Percentiles rank a stretch among this genome's conserved stretches.
phyloP scores from a whole-genome alignment of 1,139 yeast genomes.

The Kodamaea plutei region DNA sequence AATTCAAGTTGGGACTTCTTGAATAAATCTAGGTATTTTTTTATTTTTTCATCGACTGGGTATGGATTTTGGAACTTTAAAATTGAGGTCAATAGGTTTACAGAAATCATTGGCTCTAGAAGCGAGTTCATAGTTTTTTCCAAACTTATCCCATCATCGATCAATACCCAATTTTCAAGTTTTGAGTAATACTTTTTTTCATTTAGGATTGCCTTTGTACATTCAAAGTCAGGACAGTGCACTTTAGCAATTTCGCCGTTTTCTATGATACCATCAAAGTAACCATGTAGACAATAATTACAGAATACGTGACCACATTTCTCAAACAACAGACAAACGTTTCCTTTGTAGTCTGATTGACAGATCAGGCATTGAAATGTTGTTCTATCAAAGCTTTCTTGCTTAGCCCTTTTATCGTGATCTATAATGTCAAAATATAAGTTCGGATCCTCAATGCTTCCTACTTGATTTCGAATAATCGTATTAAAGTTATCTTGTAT shows the following conservation, averaged over 20 bases:
- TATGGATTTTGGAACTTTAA: conserved; percentile 14
- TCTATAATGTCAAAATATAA: conserved; percentile 11
- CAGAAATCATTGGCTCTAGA: conserved; percentile 36
- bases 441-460: conserved; percentile 1
- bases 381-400: conserved; percentile 28
- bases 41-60: conserved; percentile 19
- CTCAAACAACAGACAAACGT: conserved; percentile 36
- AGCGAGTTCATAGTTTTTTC: conserved; percentile 16
- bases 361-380: conserved; percentile 60
- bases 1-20: conserved; percentile 40
- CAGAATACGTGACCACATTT: conserved; percentile 60
- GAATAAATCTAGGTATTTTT: conserved; percentile 37
- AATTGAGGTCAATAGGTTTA: conserved; percentile 26
- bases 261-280: conserved; percentile 41
- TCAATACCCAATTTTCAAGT: conserved; percentile 15
- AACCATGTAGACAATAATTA: conserved; percentile 44
- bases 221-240: conserved; percentile 57
- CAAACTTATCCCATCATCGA: conserved; percentile 2
- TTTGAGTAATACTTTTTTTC: conserved; percentile 20
- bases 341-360: conserved; percentile 50
- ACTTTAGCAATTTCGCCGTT: conserved; percentile 52
- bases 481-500: conserved; percentile 9
- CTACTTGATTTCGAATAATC: not conserved
- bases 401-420: conserved; percentile 17
- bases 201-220: conserved; percentile 27